phyloP scores from a whole-genome alignment of 148 eudicot species.

The Vaccinium corymbosum region DNA sequence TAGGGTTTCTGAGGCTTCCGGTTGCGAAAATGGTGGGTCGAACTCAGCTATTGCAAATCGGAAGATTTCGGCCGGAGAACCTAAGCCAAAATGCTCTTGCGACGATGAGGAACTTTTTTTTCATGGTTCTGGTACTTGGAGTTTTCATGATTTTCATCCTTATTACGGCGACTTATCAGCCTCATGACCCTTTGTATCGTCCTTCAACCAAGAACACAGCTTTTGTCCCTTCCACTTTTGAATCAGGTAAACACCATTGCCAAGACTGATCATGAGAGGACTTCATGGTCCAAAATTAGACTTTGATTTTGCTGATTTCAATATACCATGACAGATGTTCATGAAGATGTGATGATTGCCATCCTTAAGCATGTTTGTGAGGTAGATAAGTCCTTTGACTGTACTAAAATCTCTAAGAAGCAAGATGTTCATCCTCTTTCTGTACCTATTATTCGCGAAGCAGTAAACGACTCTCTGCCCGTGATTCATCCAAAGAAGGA shows the following conservation, averaged over 20 bases:
- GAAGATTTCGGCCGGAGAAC: conserved; percentile 64
- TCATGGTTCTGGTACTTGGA: conserved; percentile 60
- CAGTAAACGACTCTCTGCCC: conserved; percentile 72
- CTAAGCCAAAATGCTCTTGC: conserved; percentile 71
- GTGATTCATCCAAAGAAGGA: conserved; percentile 7
- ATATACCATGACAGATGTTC: conserved; percentile 64
- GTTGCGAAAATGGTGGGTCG: conserved; percentile 57
- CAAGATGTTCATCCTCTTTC: conserved; percentile 17
- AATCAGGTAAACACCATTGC: conserved; percentile 56
- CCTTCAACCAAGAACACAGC: conserved; percentile 71
- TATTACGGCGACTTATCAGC: conserved; percentile 71
- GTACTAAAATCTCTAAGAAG: conserved; percentile 42
- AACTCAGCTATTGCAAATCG: conserved; percentile 39
- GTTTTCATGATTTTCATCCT: conserved; percentile 68
- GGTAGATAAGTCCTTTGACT: conserved; percentile 68
- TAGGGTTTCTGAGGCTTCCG: background rate
- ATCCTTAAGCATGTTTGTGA: conserved; percentile 47
- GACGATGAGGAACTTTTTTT: conserved; percentile 72
- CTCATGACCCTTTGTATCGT: conserved; percentile 79
- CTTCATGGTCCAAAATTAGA: conserved; percentile 65
- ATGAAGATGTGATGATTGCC: conserved; percentile 19
- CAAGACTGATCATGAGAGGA: conserved; percentile 75
- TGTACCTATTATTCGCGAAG: conserved; percentile 65
- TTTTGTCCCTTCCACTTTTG: conserved; percentile 56
- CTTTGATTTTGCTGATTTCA: conserved; percentile 46